A percentile compares a stretch with the other conserved stretches of the same genome.
These are phyloP conservation scores for Nematocida ausubeli DNA, from an alignment of 371 early-diverging fungal genomes.

Conservation along the genomic window DNA sequence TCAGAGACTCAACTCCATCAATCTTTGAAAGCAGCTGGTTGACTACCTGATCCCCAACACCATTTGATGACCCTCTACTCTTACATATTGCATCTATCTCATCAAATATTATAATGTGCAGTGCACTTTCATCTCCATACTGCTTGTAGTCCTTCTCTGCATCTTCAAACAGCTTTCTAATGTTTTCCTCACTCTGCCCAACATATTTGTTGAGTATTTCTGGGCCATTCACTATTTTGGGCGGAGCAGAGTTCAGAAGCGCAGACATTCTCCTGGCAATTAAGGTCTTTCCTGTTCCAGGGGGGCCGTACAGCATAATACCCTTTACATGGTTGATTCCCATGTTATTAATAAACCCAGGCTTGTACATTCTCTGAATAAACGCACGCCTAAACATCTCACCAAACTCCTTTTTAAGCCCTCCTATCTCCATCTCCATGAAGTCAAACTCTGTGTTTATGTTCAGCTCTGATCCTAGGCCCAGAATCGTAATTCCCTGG, in stretches of 20 bases:
- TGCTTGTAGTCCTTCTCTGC: slow-evolving; percentile 87
- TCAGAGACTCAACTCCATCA: slow-evolving; percentile 67
- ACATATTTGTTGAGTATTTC: slow-evolving; percentile 95
- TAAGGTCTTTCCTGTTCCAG: slow-evolving; percentile 96
- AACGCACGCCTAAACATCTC: slow-evolving; percentile 96
- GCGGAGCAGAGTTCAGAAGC: slow-evolving; percentile 89
- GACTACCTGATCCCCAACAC: slow-evolving; percentile 94
- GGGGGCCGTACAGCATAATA: slow-evolving; percentile 77
- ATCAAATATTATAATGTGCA: slow-evolving; percentile 98
- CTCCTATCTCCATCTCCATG: slow-evolving; percentile 97
- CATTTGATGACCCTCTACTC: slow-evolving; percentile 86
- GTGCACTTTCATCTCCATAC: slow-evolving; percentile 81
- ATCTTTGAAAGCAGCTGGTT: slow-evolving; percentile 93
- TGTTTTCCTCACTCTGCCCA: slow-evolving; percentile 97
- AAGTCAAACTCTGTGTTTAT: slow-evolving; percentile 85
- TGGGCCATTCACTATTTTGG: slow-evolving; percentile 94
- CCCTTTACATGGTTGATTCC: slow-evolving; percentile 95
- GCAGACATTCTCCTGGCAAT: slow-evolving; percentile 98
- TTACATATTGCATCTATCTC: slow-evolving; percentile 99
- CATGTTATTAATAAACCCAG: slow-evolving; percentile 82
- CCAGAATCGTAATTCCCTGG: slow-evolving; percentile 41
- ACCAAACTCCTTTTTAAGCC: slow-evolving; percentile 89
- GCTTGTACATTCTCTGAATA: slow-evolving; percentile 94
- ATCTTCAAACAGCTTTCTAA: slow-evolving; percentile 89
- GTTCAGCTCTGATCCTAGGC: slow-evolving; percentile 19